Evolutionary conservation across 352 stramenopile genomes (phyloP).

Genomic region (Globisporangium parvum): DNA sequence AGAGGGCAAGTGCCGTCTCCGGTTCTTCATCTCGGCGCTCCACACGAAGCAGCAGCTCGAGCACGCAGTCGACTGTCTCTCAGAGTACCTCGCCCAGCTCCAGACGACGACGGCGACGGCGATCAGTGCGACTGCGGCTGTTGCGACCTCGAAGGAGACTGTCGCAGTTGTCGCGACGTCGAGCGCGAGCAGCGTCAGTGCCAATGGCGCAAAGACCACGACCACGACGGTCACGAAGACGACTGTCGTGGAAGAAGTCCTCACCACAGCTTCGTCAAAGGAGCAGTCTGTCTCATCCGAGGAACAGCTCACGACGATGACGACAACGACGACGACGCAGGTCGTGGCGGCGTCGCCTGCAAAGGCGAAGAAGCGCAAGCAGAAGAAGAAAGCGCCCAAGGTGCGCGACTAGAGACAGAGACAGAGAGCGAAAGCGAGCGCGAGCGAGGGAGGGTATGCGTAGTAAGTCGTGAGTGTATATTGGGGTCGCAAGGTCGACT

Average conservation of each 20-base stretch:
- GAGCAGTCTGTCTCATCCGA: slow-evolving; percentile 2
- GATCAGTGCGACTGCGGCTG: background rate
- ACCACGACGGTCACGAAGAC: slow-evolving; percentile 5
- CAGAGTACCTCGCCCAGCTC: slow-evolving; percentile 22
- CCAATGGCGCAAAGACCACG: background rate
- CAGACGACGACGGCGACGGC: background rate
- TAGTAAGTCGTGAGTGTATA: background rate
- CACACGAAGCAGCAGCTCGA: slow-evolving; percentile 69
- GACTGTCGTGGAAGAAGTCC: slow-evolving; percentile 4
- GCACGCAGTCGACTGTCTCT: slow-evolving; percentile 37
- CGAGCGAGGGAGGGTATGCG: background rate
- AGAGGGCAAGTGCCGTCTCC: slow-evolving; percentile 75
- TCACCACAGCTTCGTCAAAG: slow-evolving; percentile 3
- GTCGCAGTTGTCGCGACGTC: no score
- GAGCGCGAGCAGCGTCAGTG: background rate
- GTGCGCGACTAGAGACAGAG: slow-evolving; percentile 1
- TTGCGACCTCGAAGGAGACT: background rate
- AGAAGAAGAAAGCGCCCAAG: slow-evolving; percentile 13
- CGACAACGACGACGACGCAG: background rate
- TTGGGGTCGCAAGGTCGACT: background rate
- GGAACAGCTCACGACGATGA: background rate
- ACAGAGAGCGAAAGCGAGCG: no score
- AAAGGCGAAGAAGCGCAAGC: slow-evolving; percentile 10
- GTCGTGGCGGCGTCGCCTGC: background rate
- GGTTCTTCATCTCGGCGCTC: slow-evolving; percentile 82